These are phyloP conservation scores for Alternaria sp. DNA, from an alignment of 2,329 filamentous ascomycete species.

Conservation along the genomic window DNA sequence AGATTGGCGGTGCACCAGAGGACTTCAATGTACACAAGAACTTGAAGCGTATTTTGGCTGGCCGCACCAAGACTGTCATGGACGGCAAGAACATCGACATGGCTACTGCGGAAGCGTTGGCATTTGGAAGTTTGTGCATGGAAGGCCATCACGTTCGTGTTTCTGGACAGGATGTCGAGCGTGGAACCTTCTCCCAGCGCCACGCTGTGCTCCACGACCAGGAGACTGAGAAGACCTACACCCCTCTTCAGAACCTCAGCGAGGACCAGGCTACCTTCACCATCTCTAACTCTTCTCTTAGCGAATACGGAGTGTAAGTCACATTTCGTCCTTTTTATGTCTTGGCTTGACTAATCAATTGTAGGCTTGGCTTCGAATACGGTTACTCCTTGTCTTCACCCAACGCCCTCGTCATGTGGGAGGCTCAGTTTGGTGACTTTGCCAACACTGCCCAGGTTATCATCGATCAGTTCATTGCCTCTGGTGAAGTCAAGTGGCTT, in stretches of 20 bases:
- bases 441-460: constrained; percentile 99
- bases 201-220: constrained; percentile 98
- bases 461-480: constrained; percentile 98
- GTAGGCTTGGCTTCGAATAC: constrained; percentile 92
- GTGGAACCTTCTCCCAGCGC: constrained; percentile 98
- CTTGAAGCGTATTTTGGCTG: constrained; percentile 91
- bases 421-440: constrained; percentile 99
- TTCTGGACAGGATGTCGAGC: constrained; percentile 98
- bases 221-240: constrained; percentile 91
- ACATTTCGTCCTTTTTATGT: background rate
- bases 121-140: constrained; percentile 87
- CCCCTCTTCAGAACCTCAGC: constrained; percentile 86
- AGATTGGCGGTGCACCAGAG: constrained; percentile 80
- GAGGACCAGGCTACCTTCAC: constrained; percentile 95
- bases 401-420: constrained; percentile 98
- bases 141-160: constrained; percentile 98
- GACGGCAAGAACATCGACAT: constrained; percentile 97
- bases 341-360: constrained; percentile 31
- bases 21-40: constrained; percentile 92
- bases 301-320: constrained; percentile 71
- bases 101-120: constrained; percentile 94
- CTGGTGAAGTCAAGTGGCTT: constrained; percentile 98
- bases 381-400: constrained; percentile 97
- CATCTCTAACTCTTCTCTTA: constrained; percentile 93
- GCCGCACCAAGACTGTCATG: constrained; percentile 87